Evolutionary conservation across 108 stramenopile genomes (phyloP), one percentile per base, ranked within the genome.

Genomic region (Licmophora abbreviata): DNA sequence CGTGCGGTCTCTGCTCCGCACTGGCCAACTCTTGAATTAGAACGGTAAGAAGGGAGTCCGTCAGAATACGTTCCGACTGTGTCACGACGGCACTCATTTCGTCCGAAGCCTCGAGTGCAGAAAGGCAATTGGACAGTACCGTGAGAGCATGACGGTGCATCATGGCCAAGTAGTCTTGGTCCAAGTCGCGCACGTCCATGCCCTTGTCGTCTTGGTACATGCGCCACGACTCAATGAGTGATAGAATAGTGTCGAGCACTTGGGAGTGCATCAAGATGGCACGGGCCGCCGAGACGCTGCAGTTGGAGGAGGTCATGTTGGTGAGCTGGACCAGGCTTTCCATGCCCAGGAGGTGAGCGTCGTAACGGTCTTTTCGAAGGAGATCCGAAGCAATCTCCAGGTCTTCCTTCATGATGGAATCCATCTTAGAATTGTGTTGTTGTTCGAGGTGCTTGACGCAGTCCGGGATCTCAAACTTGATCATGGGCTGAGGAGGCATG

Each of bases 281-380:
- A n/a, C n/a, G n/a, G n/a, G n/a, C n/a, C n/a, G n/a, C n/a, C n/a
- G n/a, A n/a, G n/a, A n/a, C n/a, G n/a, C n/a, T n/a, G n/a, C n/a
- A n/a, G n/a, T n/a, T n/a, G n/a, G n/a, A n/a, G n/a, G n/a, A n/a
- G n/a, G n/a, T n/a, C n/a, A n/a, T n/a, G n/a, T n/a, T n/a, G n/a
- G n/a, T n/a, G n/a, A 17, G 34, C 35, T 21, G 1, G 21, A 7
- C 42, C 7, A 52, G 64, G 57, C 5, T 40, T n/a, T 92, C 90
- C 46, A 92, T 64, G 12, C 90, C 90, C 17, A 92, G 54, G 30
- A 69, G 64, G 18, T 74, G 59, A 5, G 90, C 90, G 69, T 92
- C 90, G 59, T 87, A 76, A 25, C 90, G 83, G 62, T 92, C 90
- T 54, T 87, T 92, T 73, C 72, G 80, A 34, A 92, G 55, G 17